phyloP scores from a whole-genome alignment of 202 grass and related monocot species.

The Carex arenaria region DNA sequence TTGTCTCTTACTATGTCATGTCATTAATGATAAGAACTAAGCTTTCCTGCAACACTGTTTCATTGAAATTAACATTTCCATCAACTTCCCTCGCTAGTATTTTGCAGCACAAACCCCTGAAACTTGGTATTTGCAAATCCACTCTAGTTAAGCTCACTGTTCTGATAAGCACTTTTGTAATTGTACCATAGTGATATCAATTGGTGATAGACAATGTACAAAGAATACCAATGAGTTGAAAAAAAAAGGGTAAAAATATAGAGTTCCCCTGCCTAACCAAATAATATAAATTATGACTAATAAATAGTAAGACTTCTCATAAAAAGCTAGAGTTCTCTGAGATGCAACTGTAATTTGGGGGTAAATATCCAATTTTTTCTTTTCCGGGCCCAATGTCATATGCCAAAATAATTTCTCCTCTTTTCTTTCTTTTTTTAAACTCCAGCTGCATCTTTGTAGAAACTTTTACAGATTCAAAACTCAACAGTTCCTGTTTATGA shows the following conservation, averaged over 20 bases:
- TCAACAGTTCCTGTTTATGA: background rate
- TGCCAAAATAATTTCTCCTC: background rate
- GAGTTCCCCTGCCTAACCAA: background rate
- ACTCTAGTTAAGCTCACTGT: background rate
- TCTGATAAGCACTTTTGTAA: background rate
- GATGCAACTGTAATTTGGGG: background rate
- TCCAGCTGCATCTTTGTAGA: background rate
- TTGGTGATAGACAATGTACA: background rate
- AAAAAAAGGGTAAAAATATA: background rate
- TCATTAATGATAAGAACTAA: background rate
- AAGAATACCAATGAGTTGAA: background rate
- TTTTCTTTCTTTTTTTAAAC: background rate
- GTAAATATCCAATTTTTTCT: background rate
- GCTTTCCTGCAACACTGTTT: background rate
- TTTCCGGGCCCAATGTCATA: background rate
- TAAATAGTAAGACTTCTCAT: background rate
- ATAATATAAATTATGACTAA: background rate
- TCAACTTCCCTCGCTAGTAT: background rate
- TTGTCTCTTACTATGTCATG: background rate
- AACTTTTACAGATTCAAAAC: background rate
- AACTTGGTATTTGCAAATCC: background rate
- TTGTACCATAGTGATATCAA: background rate
- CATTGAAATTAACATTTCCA: background rate
- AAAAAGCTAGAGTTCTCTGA: background rate
- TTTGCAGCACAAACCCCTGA: background rate